Evolutionary conservation across 805 yeast species (phyloP).

Genomic region (Deakozyma indianensis): DNA sequence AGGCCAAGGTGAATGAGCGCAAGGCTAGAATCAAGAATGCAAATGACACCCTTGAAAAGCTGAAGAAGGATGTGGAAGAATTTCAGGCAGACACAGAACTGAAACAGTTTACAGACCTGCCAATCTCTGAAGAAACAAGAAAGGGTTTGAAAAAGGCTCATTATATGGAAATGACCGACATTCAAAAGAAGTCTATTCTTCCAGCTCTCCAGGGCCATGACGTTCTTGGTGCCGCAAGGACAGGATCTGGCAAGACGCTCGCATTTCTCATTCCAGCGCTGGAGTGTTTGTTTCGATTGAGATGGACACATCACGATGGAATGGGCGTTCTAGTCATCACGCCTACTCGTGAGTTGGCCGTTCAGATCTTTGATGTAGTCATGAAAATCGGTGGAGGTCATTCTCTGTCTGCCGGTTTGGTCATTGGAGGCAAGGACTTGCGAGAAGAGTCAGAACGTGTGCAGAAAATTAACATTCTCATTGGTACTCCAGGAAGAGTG

Average conservation of each 20-base stretch:
- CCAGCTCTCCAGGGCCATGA: constrained; percentile 64
- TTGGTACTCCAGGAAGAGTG: constrained; percentile 86
- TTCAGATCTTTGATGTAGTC: constrained; percentile 80
- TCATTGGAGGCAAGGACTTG: constrained; percentile 88
- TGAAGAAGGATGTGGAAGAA: constrained; percentile 39
- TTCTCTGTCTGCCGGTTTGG: constrained; percentile 74
- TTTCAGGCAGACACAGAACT: constrained; percentile 26
- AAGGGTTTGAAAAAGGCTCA: constrained; percentile 69
- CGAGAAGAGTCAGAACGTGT: constrained; percentile 70
- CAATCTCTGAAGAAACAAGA: constrained; percentile 48
- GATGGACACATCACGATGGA: constrained; percentile 76
- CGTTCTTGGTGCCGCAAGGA: constrained; percentile 74
- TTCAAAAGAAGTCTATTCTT: constrained; percentile 71
- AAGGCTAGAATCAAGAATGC: constrained; percentile 23
- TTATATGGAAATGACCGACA: constrained; percentile 68
- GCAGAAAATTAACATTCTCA: constrained; percentile 61
- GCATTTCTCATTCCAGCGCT: constrained; percentile 75
- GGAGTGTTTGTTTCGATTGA: constrained; percentile 41
- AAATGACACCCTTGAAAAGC: constrained; percentile 22
- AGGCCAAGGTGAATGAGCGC: constrained; percentile 3
- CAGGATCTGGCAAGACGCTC: constrained; percentile 84
- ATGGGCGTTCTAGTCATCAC: constrained; percentile 81
- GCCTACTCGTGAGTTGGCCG: constrained; percentile 84
- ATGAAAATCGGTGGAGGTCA: constrained; percentile 66
- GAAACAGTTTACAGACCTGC: constrained; percentile 60